Base-by-base conservation (phyloP, 345 rosid species). In the Rhodamnia rubescens region DNA sequence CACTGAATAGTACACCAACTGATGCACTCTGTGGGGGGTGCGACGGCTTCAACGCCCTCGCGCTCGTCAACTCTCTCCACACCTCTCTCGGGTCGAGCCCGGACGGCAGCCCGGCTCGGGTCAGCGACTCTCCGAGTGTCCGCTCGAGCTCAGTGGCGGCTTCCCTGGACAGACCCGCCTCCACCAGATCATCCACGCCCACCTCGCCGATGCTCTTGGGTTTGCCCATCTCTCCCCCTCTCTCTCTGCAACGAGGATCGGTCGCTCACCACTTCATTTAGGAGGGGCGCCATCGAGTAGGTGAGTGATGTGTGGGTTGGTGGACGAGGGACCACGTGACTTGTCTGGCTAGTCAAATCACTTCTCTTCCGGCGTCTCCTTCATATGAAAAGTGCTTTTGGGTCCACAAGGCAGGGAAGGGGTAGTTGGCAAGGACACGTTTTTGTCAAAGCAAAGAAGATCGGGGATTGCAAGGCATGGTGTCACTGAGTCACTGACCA, bases 21-120 rank as follows among this genome's bases (percentile, higher is more conserved):
- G 98, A 83, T 95, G 99, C 54, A 97, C 86, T 52, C 85, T 52
- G 88, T 95, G 96, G 6, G 98, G 98, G 96, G 84, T 93, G 92
- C 86, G 91, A 92, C n/a, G 98, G 98, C 89, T 89, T 93, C 1
- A 95, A 88, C 83, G 92, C 86, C 87, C 88, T 87, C 81, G 84
- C 85, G 81, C 53, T 89, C 83, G 94, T 90, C 88, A 95, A 74
- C 87, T 84, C 87, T 52, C 88, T 83, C 99, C 98, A 95, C 82
- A 95, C 88, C 84, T 91, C 92, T 86, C 90, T 92, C 52, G 92
- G 93, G 58, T 92, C 96, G 27, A 27, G 75, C 16, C 15, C n/a
- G 24, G 49, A 74, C 55, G 81, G 86, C 84, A 82, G 86, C 84
- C 83, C 74, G n/a, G 58, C 75, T 32, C 14, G 82, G 61, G 85